Base-by-base conservation (phyloP, 2,329 filamentous ascomycete genomes). In the Stachybotrys elegans region DNA sequence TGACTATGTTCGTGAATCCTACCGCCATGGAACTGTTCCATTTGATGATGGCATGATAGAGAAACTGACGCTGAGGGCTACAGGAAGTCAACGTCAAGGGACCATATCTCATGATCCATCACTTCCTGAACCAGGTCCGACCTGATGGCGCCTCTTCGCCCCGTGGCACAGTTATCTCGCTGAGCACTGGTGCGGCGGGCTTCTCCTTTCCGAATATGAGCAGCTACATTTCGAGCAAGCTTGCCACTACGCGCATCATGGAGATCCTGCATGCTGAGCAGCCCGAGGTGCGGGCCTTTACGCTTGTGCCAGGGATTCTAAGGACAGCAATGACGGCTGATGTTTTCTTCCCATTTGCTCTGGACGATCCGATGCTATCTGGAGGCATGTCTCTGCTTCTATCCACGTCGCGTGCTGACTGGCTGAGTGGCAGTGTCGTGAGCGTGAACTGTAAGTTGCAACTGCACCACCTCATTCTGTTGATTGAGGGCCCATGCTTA, bases 361-460 rank as follows among this genome's bases (percentile, higher is more conserved):
- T 16, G n/a, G 34, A 37, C n/a, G 34, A 37, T 20, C 34, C 34
- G 12, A 37, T 37, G 34, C 19, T 37, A 16, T 17, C 6, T 12
- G 5, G 34, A 13, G 34, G 19, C 34, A 37, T 19, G 34, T 17
- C 34, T 4, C n/a, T 37, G 6, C 20, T 37, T 6, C 19, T 37
- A 12, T 17, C 12, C 34, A 37, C 34, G 34, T 19, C 34, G 7
- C 34, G 34, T 13, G 34, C 34, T 12, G 34, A 37, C 13, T 37
- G 34, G 34, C 13, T 6, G 34, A 17, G 34, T 12, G 34, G 34
- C n/a, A 19, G 19, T 19, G n/a, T 37, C 13, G 34, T 37, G n/a
- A 37, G 34, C 13, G 34, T 37, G n/a, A 37, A 37, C 19, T 37
- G 34, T 37, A 37, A 37, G 34, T 37, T 16, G 12, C n/a, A n/a